These are phyloP conservation scores for Phytophthora palmivora DNA, from an alignment of 352 stramenopile genomes.

Conservation along the genomic window DNA sequence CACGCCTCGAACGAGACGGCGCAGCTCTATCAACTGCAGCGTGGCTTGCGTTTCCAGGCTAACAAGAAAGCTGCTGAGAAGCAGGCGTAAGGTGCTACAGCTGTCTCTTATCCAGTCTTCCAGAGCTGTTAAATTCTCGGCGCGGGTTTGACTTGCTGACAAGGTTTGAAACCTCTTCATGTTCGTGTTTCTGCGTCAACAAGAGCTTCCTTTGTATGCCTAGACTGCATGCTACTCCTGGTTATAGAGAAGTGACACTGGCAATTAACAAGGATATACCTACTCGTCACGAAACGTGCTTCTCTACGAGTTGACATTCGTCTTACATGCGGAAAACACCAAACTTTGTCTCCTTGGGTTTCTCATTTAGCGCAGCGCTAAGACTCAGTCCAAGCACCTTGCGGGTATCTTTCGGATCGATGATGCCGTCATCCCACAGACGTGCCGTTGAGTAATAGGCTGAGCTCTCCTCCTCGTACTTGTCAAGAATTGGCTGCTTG, in stretches of 20 bases:
- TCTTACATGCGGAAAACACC: conserved; percentile 96
- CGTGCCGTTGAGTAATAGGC: conserved; percentile 96
- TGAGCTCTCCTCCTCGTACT: conserved; percentile 95
- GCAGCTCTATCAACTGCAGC: conserved; percentile 86
- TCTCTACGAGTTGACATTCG: conserved; percentile 7
- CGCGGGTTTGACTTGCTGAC: conserved; percentile 18
- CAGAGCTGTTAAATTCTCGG: conserved; percentile 11
- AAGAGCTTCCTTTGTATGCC: conserved; percentile 22
- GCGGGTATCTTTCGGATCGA: conserved; percentile 95
- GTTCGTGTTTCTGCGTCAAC: conserved; percentile 28
- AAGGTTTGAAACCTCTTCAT: conserved; percentile 15
- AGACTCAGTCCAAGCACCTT: conserved; percentile 86
- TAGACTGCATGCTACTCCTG: conserved; percentile 30
- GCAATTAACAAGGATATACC: conserved; percentile 24
- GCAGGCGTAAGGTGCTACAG: conserved; percentile 23
- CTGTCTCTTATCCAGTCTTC: conserved; percentile 16
- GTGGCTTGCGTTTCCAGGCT: conserved; percentile 50
- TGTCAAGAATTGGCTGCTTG: conserved; percentile 95
- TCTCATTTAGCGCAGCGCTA: conserved; percentile 75
- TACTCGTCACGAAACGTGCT: conserved; percentile 5
- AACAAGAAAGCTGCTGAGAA: conserved; percentile 46
- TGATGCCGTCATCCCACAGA: conserved; percentile 99
- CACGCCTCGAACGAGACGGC: conserved; percentile 85
- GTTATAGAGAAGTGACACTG: conserved; percentile 33
- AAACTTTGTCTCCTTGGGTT: conserved; percentile 91